Evolutionary conservation across 768 basidiomycete genomes (phyloP), one percentile per base, ranked within the genome.

Genomic region (Auriculariales sp.): DNA sequence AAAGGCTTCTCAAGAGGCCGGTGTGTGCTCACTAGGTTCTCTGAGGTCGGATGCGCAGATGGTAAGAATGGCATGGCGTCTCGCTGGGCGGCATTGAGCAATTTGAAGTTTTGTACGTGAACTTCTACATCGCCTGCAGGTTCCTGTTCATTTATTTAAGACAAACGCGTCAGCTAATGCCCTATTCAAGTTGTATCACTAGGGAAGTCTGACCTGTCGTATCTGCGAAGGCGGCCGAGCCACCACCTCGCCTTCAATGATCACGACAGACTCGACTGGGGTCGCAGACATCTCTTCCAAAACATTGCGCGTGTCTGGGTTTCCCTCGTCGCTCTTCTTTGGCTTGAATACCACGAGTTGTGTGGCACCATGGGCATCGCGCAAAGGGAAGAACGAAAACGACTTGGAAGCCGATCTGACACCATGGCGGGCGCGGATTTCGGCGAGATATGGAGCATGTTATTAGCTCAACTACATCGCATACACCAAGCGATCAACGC

Each of bases 301-400:
- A 62, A 51, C 60, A 30, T 59, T 56, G 49, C 56, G 52, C 53
- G 54, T 55, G 51, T 58, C 57, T 56, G 42, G 32, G 47, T 46
- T 53, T 29, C 54, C 39, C 45, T 30, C 4, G n/a, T n/a, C n/a
- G n/a, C n/a, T n/a, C 64, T 55, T 54, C 68, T 58, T 55, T 76
- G 73, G 60, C 75, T 65, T 44, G 39, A 44, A 44, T 36, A 78
- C 72, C 60, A 89, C 73, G 52, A 97, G 79, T 64, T 97, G 92
- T 2, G 83, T 76, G 0, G 72, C 77, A 30, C 87, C 86, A 55
- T 73, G 72, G 35, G 80, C 71, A 64, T 93, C 91, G 58, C 78
- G 83, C 61, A 95, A 74, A 28, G 81, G 81, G 68, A 84, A 89
- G 70, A 97, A 97, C 50, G 85, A 85, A 57, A 91, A 66, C 47